Evolutionary conservation across 2,329 filamentous ascomycete species (phyloP).

Genomic region (Penicillium sp.): DNA sequence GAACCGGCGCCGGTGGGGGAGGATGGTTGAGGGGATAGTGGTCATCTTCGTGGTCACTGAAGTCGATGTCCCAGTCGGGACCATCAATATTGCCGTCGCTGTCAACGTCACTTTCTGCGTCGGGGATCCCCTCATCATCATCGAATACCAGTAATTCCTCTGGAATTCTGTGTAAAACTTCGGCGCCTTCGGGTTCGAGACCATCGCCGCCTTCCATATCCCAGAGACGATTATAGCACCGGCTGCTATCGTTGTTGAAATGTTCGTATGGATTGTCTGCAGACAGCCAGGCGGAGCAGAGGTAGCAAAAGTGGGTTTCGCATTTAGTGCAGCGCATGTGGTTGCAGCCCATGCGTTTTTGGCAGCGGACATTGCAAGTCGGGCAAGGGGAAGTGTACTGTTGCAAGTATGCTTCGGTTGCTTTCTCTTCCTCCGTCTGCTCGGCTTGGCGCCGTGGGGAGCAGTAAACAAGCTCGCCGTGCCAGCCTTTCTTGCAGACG

Average conservation of each 20-base stretch:
- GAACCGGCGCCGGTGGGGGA: constrained; percentile 41
- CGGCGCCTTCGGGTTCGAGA: constrained; percentile 40
- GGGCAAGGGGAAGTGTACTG: constrained; percentile 82
- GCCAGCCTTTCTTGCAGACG: constrained; percentile 76
- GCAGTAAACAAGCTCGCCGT: constrained; percentile 76
- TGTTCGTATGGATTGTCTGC: constrained; percentile 79
- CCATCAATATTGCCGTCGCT: constrained; percentile 24
- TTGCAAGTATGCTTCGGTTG: constrained; percentile 76
- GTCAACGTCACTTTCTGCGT: constrained; percentile 22
- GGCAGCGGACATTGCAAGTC: constrained; percentile 75
- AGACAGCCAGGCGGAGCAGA: constrained; percentile 83
- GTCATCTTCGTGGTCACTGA: constrained; percentile 25
- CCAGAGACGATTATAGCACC: constrained; percentile 84
- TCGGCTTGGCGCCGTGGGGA: constrained; percentile 62
- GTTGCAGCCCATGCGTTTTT: constrained; percentile 93
- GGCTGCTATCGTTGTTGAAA: constrained; percentile 67
- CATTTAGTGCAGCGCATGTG: constrained; percentile 94
- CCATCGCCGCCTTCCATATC: constrained; percentile 78
- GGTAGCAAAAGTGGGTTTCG: constrained; percentile 88
- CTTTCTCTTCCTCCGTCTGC: constrained; percentile 77
- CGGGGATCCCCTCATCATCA: constrained; percentile 17
- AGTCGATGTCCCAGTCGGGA: constrained; percentile 12
- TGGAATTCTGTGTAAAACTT: constrained; percentile 39
- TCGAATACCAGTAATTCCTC: constrained; percentile 38
- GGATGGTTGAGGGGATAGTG: constrained; percentile 18